Evolutionary conservation across 2,329 filamentous ascomycete species (phyloP).

Genomic region (Fusarium oxysporum): DNA sequence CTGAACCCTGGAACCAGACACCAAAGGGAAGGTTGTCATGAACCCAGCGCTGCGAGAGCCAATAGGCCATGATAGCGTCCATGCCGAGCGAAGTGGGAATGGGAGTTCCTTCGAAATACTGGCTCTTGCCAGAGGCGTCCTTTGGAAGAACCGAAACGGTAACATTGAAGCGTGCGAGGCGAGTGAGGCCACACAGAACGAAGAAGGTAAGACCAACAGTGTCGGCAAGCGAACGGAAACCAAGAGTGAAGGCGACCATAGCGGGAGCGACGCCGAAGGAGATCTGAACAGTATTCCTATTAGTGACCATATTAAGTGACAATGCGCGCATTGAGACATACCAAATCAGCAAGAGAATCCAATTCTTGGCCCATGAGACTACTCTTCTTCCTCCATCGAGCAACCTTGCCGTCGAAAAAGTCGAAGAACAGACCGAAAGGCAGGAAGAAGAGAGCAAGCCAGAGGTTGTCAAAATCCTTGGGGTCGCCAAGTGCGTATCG

Average conservation of each 20-base stretch:
- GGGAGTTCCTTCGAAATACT: constrained; percentile 97
- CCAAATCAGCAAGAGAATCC: constrained; percentile 93
- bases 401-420: constrained; percentile 97
- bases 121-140: constrained; percentile 88
- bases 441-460: constrained; percentile 85
- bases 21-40: constrained; percentile 83
- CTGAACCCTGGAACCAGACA: constrained; percentile 71
- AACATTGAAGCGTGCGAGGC: constrained; percentile 97
- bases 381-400: constrained; percentile 95
- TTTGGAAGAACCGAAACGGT: constrained; percentile 91
- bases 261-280: constrained; percentile 95
- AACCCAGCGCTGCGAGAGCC: constrained; percentile 84
- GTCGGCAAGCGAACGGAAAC: constrained; percentile 85
- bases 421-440: constrained; percentile 97
- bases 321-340: constrained; percentile 58
- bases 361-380: constrained; percentile 98
- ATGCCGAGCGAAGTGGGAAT: constrained; percentile 90
- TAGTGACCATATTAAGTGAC: constrained; percentile 1
- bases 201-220: constrained; percentile 86
- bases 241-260: constrained; percentile 87
- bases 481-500: constrained; percentile 87
- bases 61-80: constrained; percentile 88
- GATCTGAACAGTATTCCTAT: constrained; percentile 67
- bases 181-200: constrained; percentile 92
- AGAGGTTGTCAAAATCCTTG: constrained; percentile 75